Evolutionary conservation across 2,329 filamentous ascomycete species (phyloP).

Genomic region (Lanzia echinophila): DNA sequence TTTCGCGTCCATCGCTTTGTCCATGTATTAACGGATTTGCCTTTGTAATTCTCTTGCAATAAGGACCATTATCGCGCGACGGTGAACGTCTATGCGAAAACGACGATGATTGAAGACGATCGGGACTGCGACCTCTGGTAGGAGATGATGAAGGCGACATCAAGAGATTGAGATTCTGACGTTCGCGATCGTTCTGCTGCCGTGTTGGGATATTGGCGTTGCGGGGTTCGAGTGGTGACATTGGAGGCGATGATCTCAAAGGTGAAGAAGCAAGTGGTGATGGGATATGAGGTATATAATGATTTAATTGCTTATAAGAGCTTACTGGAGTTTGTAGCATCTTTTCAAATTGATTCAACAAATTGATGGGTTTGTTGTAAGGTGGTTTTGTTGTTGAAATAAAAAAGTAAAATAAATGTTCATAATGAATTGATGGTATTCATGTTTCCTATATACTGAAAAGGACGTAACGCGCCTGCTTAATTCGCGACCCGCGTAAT

Average conservation of each 20-base stretch:
- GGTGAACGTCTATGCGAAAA: slow-evolving; percentile 9
- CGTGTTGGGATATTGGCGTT: background rate
- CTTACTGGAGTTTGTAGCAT: slow-evolving; percentile 6
- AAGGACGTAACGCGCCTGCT: background rate
- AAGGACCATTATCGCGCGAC: slow-evolving; percentile 14
- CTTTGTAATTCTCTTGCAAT: slow-evolving; percentile 44
- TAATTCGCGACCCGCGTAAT: background rate
- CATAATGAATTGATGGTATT: background rate
- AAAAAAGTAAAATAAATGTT: no score
- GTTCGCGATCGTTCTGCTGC: background rate
- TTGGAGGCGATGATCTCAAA: slow-evolving; percentile 4
- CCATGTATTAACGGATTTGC: slow-evolving; percentile 56
- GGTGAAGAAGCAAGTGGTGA: slow-evolving; percentile 9
- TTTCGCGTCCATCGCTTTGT: slow-evolving; percentile 53
- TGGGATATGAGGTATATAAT: slow-evolving; percentile 9
- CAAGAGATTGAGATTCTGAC: background rate
- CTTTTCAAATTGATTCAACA: background rate
- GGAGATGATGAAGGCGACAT: slow-evolving; percentile 1
- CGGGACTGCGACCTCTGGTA: background rate
- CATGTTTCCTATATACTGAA: background rate
- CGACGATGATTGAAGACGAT: background rate
- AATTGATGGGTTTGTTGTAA: background rate
- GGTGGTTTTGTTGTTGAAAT: background rate
- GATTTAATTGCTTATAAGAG: slow-evolving; percentile 2
- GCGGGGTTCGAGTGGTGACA: slow-evolving; percentile 7